phyloP scores from a whole-genome alignment of 176 grass and related monocot genomes.

The Aegilops umbellulata region DNA sequence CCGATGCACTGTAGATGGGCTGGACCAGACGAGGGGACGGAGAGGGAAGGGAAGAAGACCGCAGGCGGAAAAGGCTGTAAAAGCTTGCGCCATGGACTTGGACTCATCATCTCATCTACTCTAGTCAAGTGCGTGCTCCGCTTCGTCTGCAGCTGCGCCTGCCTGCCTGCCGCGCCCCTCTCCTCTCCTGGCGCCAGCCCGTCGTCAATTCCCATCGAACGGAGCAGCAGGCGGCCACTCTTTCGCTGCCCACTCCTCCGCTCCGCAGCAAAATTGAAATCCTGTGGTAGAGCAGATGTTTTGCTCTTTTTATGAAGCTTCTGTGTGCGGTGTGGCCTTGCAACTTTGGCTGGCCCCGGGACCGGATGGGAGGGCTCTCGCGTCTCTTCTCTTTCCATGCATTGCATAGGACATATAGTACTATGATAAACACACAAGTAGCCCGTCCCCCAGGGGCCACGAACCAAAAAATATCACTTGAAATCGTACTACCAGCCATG shows the following conservation, averaged over 20 bases:
- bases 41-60: neutral
- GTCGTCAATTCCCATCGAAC: slow-evolving; percentile 33
- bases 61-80: slow-evolving; percentile 24
- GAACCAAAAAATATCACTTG: neutral
- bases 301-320: slow-evolving; percentile 18
- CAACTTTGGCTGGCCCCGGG: neutral
- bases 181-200: neutral
- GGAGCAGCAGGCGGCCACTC: neutral
- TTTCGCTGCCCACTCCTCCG: too few species aligned
- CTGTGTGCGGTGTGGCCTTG: neutral
- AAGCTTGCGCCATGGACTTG: slow-evolving; percentile 22
- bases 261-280: neutral
- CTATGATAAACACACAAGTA: neutral
- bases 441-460: neutral
- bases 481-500: neutral
- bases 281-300: neutral
- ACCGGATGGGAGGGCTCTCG: neutral
- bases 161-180: neutral
- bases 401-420: neutral
- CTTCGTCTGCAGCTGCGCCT: neutral
- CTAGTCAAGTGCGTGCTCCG: slow-evolving; percentile 7
- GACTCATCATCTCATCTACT: slow-evolving; percentile 30
- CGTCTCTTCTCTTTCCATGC: neutral
- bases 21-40: slow-evolving; percentile 18
- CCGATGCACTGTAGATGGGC: slow-evolving; percentile 3